Base-by-base conservation (phyloP, 2,329 filamentous ascomycete genomes). In the Chrysoporthe cubensis region DNA sequence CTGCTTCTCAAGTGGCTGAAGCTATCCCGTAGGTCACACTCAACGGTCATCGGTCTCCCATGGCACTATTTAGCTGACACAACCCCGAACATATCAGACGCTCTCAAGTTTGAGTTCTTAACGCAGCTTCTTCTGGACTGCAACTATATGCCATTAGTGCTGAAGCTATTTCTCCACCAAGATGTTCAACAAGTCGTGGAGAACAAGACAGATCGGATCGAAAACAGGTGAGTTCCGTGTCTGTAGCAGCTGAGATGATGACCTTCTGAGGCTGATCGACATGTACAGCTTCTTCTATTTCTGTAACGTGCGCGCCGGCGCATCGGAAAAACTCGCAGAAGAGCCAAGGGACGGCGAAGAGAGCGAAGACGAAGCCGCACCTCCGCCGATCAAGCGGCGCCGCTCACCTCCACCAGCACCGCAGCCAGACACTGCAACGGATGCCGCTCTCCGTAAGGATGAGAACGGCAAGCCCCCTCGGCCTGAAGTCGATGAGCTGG, bases 1-100 rank as follows among this genome's bases (percentile, higher is more conserved):
- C 82, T 97, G n/a, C 80, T 98, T 57, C 77, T 98, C 69, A 99
- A 98, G 79, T 99, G 96, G 96, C 91, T 98, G 74, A 96, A 97
- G 77, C 83, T 97, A 65, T 97, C 94, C 67, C 96, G 93, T 96
- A 83, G 83, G 92, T 83, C 2, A 5, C 43, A 26, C 7, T 8
- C n/a, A 3, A 18, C 56, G 26, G 14, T 66, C n/a, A 6, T 43
- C 4, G 13, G 43, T 46, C 21, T 13, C 4, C 6, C 40, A 48
- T 48, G 16, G 9, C 4, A 11, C 40, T 42, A 8, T 7, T 34
- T 32, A 16, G 37, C 21, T 66, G 62, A 56, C 70, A 52, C 44
- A 6, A 26, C 8, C 4, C 43, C 11, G 21, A 4, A 3, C 6
- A 59, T 57, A 4, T 5, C 60, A 96, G 93, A 99, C 76, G 87